Percentiles rank a stretch among this genome's conserved stretches.
These are phyloP conservation scores for Ricinus communis DNA, from an alignment of 345 rosid species.

Conservation along the genomic window DNA sequence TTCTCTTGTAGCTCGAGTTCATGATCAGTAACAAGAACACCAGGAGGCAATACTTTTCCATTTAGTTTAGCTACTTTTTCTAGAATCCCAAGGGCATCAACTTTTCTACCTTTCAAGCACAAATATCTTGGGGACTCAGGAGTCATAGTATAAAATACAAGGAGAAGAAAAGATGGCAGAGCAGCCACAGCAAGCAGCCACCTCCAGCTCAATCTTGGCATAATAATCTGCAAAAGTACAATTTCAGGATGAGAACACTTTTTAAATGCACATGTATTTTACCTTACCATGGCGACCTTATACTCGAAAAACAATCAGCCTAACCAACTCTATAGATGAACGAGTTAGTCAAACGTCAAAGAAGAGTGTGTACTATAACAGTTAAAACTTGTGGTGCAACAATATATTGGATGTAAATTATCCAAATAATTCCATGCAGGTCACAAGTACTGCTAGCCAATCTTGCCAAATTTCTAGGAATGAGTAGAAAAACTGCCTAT, in stretches of 20 bases:
- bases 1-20: conserved; percentile 45
- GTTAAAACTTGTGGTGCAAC: neutral
- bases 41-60: conserved; percentile 56
- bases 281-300: neutral
- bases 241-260: conserved; percentile 9
- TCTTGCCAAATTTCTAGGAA: neutral
- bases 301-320: neutral
- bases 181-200: conserved; percentile 86
- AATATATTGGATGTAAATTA: neutral
- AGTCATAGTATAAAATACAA: conserved; percentile 60
- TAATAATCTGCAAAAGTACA: conserved; percentile 56
- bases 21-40: conserved; percentile 60
- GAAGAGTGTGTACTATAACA: neutral
- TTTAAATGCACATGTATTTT: neutral
- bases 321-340: neutral
- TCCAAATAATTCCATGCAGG: conserved; percentile 33
- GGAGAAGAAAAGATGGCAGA: conserved; percentile 72
- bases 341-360: neutral
- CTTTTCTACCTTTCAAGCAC: conserved; percentile 62
- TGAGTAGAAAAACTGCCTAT: neutral
- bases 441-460: neutral
- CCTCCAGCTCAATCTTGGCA: conserved; percentile 90
- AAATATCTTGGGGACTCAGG: conserved; percentile 91
- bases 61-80: conserved; percentile 63
- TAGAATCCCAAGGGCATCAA: conserved; percentile 60